Conservation (phyloP, 2,329 filamentous ascomycete genomes). For the Trichoderma simmonsii region DNA sequence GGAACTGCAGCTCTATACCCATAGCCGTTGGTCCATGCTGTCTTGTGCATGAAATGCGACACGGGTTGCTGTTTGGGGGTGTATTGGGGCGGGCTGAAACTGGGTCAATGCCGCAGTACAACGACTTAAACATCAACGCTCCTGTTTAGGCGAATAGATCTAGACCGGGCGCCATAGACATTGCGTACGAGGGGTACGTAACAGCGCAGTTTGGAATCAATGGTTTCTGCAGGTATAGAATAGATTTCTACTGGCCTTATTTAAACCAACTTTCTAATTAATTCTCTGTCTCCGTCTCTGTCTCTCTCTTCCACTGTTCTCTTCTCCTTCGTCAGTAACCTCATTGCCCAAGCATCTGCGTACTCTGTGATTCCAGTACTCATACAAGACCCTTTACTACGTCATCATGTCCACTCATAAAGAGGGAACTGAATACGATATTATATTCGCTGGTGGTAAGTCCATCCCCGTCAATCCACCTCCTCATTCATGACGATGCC, state of each 20-base stretch:
- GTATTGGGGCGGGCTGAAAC: not conserved
- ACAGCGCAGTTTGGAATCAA: not conserved
- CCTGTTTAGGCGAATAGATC: not conserved
- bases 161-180: not conserved
- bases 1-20: not conserved
- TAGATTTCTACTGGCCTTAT: not conserved
- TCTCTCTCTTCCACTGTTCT: not conserved
- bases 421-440: slow-evolving; percentile 22
- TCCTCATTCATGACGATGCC: no score
- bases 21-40: not conserved
- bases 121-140: not conserved
- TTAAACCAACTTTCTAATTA: not conserved
- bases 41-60: not conserved
- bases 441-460: slow-evolving; percentile 26
- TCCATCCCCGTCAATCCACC: not conserved
- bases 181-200: not conserved
- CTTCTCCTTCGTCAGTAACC: not conserved
- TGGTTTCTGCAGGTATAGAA: not conserved
- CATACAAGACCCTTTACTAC: not conserved
- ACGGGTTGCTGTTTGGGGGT: not conserved
- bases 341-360: not conserved
- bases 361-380: not conserved
- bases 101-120: not conserved
- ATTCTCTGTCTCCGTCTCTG: not conserved
- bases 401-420: slow-evolving; percentile 20